phyloP scores from a whole-genome alignment of 2,329 filamentous ascomycete species.

The Aspergillus fischeri region DNA sequence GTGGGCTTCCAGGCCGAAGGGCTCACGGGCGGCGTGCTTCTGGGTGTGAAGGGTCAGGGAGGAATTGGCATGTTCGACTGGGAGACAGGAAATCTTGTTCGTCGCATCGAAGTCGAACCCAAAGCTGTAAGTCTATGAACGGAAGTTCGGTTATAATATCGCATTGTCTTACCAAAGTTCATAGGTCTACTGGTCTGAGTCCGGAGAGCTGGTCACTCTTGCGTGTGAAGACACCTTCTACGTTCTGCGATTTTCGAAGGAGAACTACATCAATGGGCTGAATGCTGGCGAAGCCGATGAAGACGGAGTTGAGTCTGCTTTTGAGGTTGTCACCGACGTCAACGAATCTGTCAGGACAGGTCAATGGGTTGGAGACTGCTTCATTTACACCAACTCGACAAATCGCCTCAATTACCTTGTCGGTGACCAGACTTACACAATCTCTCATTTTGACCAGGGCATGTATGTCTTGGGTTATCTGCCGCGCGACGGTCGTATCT shows the following conservation, averaged over 20 bases:
- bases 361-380: conserved; percentile 97
- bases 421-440: conserved; percentile 94
- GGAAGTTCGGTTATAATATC: background rate
- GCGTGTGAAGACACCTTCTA: conserved; percentile 96
- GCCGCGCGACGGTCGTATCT: conserved; percentile 89
- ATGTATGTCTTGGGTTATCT: conserved; percentile 97
- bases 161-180: background rate
- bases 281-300: conserved; percentile 79
- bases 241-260: conserved; percentile 84
- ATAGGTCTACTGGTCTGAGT: conserved; percentile 95
- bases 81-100: conserved; percentile 81
- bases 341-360: conserved; percentile 90
- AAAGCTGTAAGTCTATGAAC: conserved; percentile 47
- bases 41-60: conserved; percentile 92
- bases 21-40: conserved; percentile 78
- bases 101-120: conserved; percentile 80
- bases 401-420: conserved; percentile 98
- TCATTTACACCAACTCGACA: conserved; percentile 96
- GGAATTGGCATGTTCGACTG: conserved; percentile 97
- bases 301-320: conserved; percentile 91
- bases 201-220: conserved; percentile 84
- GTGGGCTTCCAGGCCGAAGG: conserved; percentile 95
- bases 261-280: conserved; percentile 78
- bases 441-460: conserved; percentile 92
- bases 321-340: conserved; percentile 94